Evolutionary conservation across 371 early-diverging fungal species (phyloP).

Genomic region (Sporodiniella umbellata): DNA sequence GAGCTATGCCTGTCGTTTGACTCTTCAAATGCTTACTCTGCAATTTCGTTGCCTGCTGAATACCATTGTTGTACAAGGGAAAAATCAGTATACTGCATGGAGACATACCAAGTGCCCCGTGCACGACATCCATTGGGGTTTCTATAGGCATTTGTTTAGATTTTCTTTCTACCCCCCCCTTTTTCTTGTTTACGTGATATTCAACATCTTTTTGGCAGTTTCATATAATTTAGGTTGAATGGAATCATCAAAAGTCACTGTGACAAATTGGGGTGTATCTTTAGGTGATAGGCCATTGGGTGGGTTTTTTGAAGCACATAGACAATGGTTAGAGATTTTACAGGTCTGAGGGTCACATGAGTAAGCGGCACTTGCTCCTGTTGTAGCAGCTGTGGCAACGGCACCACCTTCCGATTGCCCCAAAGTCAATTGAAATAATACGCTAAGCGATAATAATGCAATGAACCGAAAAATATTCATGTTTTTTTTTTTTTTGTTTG

Average conservation of each 20-base stretch:
- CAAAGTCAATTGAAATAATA: not conserved
- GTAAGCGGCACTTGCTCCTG: conserved; percentile 19
- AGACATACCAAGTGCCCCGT: conserved; percentile 46
- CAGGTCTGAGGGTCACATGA: conserved; percentile 62
- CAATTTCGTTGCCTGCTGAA: conserved; percentile 67
- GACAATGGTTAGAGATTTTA: conserved; percentile 53
- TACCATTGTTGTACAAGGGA: conserved; percentile 67
- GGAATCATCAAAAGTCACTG: conserved; percentile 69
- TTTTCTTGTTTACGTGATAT: conserved; percentile 27
- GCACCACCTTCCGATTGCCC: not conserved
- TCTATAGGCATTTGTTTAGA: conserved; percentile 13
- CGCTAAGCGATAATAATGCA: no score
- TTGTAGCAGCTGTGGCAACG: not conserved
- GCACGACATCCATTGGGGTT: conserved; percentile 66
- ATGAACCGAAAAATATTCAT: no score
- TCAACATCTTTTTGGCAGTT: conserved; percentile 34
- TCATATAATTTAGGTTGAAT: conserved; percentile 48
- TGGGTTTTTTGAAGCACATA: conserved; percentile 62
- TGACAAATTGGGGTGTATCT: conserved; percentile 72
- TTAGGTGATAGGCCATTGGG: conserved; percentile 52
- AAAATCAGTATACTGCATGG: conserved; percentile 64
- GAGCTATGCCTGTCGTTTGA: not conserved
- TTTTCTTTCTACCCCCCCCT: not conserved
- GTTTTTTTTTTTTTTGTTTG: no score
- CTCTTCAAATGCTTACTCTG: conserved; percentile 34